Base-by-base conservation (phyloP, 257 asterid genomes). In the Solanum appendiculatum region DNA sequence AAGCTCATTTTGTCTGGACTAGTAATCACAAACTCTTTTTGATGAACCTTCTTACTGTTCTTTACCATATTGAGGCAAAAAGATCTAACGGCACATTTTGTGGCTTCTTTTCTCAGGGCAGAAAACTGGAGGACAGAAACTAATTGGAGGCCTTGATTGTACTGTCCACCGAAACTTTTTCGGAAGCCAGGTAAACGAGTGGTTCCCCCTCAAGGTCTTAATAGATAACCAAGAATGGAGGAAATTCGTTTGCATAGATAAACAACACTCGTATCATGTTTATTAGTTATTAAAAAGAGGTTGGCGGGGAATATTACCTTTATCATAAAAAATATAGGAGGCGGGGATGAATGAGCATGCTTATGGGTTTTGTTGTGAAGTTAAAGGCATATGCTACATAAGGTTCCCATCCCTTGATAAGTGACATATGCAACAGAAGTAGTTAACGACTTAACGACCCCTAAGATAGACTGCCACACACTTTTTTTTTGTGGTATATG, bases 61-160 rank as follows among this genome's bases (percentile, higher is more conserved):
- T 1, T 85, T 78, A 72, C 25, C 23, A 40, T 86, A 16, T 31
- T 10, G 44, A 5, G 29, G 69, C 31, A 3, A 48, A 73, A 3
- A 20, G 1, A 81, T 81, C 29, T 80, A 10, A 81, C 14, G 25
- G 1, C 85, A 10, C 68, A 18, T 81, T 29, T 9, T 51, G 6
- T 48, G 85, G 69, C 82, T 82, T 84, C 86, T 87, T 89, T 58
- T 86, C 74, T 86, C 93, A 97, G 99, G 98, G 86, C 97, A 95
- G 89, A 97, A 97, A 91, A 66, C 89, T 78, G 99, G 99, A 37
- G 99, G 99, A 48, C 99, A 97, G 89, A 97, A 97, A 88, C 94
- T 97, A 78, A 68, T 97, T 18, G 99, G 99, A 68, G 99, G 99
- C 87, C 99, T 97, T 82, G 89, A 97, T 86, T 97, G 99, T 88